These are phyloP conservation scores for Parsonsia alboflavescens DNA, from an alignment of 257 asterid species.

Conservation along the genomic window DNA sequence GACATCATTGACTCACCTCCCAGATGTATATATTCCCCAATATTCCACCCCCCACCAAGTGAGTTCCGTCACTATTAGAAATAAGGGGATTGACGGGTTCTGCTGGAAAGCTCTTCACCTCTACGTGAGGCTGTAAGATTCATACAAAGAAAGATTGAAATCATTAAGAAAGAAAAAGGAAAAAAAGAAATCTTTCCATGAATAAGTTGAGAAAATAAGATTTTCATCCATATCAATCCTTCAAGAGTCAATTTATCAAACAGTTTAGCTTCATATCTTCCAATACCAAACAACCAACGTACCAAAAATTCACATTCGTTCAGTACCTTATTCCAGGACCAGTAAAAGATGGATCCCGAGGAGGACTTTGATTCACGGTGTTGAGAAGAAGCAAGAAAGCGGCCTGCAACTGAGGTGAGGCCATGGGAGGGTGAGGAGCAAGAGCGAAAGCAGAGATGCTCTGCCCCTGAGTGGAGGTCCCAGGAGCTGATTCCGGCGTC, in stretches of 20 bases:
- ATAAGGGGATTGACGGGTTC: conserved; percentile 66
- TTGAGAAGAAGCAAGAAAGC: conserved; percentile 78
- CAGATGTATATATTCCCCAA: conserved; percentile 80
- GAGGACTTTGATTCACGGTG: conserved; percentile 59
- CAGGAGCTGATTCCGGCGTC: conserved; percentile 89
- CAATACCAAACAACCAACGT: background rate
- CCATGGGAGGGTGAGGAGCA: conserved; percentile 84
- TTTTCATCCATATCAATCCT: background rate
- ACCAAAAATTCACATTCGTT: background rate
- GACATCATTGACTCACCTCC: conserved; percentile 56
- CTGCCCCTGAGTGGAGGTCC: conserved; percentile 78
- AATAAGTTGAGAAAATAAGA: background rate
- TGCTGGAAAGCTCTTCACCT: conserved; percentile 76
- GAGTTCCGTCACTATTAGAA: conserved; percentile 65
- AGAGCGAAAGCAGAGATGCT: conserved; percentile 53
- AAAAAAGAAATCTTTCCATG: background rate
- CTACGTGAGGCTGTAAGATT: conserved; percentile 69
- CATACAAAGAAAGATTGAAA: conserved; percentile 2
- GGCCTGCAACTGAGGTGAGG: conserved; percentile 60
- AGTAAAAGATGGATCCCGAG: conserved; percentile 63
- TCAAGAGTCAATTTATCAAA: conserved; percentile 23
- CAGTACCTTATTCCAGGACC: conserved; percentile 87
- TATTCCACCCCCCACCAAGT: conserved; percentile 76
- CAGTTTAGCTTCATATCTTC: conserved; percentile 6
- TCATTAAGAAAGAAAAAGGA: no score